Evolutionary conservation across 345 rosid species (phyloP).

Genomic region (Citrus maxima): DNA sequence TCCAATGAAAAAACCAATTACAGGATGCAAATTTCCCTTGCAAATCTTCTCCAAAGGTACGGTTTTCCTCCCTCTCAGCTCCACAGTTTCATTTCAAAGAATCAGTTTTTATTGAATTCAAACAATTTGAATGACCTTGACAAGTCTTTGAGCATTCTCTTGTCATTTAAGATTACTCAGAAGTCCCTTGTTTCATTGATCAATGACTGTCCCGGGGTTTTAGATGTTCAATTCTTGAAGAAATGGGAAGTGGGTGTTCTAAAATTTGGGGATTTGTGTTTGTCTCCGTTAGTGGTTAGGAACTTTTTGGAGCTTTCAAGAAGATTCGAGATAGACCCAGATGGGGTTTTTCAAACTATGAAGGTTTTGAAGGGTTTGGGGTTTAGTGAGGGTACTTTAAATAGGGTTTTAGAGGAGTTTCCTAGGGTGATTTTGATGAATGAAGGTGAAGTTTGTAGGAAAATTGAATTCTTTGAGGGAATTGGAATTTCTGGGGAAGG

Average conservation of each 20-base stretch:
- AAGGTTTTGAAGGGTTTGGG: slow-evolving; percentile 55
- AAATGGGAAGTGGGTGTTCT: slow-evolving; percentile 47
- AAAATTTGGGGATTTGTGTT: slow-evolving; percentile 19
- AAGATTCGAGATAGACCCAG: slow-evolving; percentile 47
- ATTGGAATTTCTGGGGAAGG: slow-evolving; percentile 37
- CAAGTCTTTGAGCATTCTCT: slow-evolving; percentile 48
- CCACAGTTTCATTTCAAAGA: slow-evolving; percentile 41
- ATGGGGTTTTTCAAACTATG: slow-evolving; percentile 30
- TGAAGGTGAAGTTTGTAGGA: slow-evolving; percentile 39
- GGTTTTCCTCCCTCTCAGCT: slow-evolving; percentile 62
- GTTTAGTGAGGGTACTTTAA: slow-evolving; percentile 44
- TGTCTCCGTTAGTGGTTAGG: slow-evolving; percentile 36
- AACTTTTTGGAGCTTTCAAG: slow-evolving; percentile 50
- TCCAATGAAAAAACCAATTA: slow-evolving; percentile 27
- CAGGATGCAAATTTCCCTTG: slow-evolving; percentile 46
- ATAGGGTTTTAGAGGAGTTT: slow-evolving; percentile 48
- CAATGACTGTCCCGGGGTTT: slow-evolving; percentile 57
- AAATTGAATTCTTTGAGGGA: slow-evolving; percentile 48
- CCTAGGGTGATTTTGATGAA: slow-evolving; percentile 46
- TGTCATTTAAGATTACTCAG: slow-evolving; percentile 55
- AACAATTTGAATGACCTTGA: slow-evolving; percentile 44
- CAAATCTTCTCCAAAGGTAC: slow-evolving; percentile 62
- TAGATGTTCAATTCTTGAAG: slow-evolving; percentile 53
- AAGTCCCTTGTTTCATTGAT: slow-evolving; percentile 48
- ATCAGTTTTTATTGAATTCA: slow-evolving; percentile 39